These are phyloP conservation scores for Botrytis fabae DNA, from an alignment of 2,329 filamentous ascomycete species.

Conservation along the genomic window DNA sequence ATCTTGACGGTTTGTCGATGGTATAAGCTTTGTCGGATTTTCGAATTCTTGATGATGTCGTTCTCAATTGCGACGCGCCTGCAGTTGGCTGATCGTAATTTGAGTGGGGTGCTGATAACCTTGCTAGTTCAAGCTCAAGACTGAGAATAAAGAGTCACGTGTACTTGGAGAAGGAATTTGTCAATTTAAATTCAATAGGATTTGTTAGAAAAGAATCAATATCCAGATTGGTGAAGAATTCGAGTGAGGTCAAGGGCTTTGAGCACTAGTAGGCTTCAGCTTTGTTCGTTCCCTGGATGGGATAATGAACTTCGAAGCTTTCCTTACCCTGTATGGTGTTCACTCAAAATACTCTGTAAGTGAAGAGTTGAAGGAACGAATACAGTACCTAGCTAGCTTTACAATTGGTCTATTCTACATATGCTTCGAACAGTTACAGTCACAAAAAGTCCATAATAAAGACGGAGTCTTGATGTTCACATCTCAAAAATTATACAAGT, in stretches of 20 bases:
- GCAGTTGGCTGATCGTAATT: conserved; percentile 20
- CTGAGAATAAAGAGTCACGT: conserved; percentile 22
- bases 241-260: background rate
- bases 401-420: background rate
- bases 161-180: conserved; percentile 3
- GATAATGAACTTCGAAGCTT: background rate
- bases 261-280: background rate
- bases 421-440: background rate
- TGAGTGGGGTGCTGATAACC: conserved; percentile 22
- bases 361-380: background rate
- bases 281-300: background rate
- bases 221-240: background rate
- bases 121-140: conserved; percentile 6
- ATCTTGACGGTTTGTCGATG: conserved; percentile 32
- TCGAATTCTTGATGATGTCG: conserved; percentile 17
- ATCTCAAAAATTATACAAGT: background rate
- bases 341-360: background rate
- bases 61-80: conserved; percentile 18
- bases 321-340: background rate
- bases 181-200: background rate
- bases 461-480: background rate
- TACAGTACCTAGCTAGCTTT: background rate
- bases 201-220: background rate
- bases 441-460: background rate
- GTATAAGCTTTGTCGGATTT: conserved; percentile 16